These are phyloP conservation scores for Lolium multiflorum DNA, from an alignment of 176 grass and related monocot genomes.

Conservation along the genomic window DNA sequence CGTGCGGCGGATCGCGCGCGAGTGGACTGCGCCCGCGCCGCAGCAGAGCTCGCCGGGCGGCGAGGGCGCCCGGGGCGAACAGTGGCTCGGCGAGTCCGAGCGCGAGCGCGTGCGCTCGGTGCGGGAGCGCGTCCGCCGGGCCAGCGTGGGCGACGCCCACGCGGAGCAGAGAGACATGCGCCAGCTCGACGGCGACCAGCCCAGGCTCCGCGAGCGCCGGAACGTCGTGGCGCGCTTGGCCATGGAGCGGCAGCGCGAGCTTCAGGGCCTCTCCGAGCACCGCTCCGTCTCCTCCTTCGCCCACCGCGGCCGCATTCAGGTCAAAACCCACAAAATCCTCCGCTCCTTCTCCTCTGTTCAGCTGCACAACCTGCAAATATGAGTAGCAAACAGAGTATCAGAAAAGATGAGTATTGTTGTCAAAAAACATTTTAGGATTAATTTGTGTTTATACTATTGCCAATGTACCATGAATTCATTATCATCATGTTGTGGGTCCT, in stretches of 20 bases:
- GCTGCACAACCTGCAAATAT: not conserved
- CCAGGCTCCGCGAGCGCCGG: constrained; percentile 35
- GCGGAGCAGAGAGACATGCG: not conserved
- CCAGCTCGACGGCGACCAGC: not conserved
- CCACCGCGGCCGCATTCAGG: constrained; percentile 80
- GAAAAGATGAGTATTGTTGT: not conserved
- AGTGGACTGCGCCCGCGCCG: constrained; percentile 46
- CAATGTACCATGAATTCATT: not conserved
- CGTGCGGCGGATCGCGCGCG: constrained; percentile 79
- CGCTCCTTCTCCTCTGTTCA: not conserved
- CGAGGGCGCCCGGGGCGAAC: not conserved
- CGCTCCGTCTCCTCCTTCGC: constrained; percentile 74
- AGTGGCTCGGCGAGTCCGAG: constrained; percentile 73
- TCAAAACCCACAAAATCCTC: constrained; percentile 10
- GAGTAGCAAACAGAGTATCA: not conserved
- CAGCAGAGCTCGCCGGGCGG: not conserved
- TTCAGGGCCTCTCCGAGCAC: constrained; percentile 79
- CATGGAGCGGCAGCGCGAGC: constrained; percentile 80
- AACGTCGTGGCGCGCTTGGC: constrained; percentile 56
- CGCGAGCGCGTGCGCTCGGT: constrained; percentile 71
- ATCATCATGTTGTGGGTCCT: not conserved
- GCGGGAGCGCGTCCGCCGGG: constrained; percentile 66
- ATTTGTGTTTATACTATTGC: not conserved
- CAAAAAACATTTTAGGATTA: not conserved
- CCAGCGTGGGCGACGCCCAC: constrained; percentile 25